Conservation (phyloP, 1,284 basidiomycete species). For the Boletellus dicymbophilus region DNA sequence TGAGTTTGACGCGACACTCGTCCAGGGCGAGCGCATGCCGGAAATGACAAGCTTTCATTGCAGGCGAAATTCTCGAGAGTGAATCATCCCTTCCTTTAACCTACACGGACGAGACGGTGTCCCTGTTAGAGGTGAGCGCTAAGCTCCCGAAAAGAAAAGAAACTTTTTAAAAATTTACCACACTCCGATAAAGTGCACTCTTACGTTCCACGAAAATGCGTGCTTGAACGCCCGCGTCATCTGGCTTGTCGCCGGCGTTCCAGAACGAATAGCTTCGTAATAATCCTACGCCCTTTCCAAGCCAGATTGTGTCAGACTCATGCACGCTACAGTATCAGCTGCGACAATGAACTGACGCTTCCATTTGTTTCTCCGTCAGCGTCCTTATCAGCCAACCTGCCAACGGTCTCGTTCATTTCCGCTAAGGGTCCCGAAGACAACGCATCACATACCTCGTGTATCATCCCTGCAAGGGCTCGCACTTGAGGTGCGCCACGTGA, state of each 20-base stretch:
- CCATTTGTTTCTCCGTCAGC: no score
- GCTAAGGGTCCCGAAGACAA: no score
- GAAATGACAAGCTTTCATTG: constrained; percentile 35
- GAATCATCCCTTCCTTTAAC: constrained; percentile 24
- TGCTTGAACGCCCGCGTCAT: constrained; percentile 34
- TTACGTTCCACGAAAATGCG: constrained; percentile 33
- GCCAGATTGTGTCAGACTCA: neutral
- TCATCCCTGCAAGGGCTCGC: no score
- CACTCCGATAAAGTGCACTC: constrained; percentile 41
- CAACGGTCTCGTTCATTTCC: no score
- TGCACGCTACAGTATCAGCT: no score
- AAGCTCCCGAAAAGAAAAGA: neutral
- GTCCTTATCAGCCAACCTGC: no score
- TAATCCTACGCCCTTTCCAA: no score
- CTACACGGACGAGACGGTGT: constrained; percentile 43
- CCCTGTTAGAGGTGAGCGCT: constrained; percentile 31
- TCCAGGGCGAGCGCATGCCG: constrained; percentile 45
- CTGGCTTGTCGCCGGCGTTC: constrained; percentile 14
- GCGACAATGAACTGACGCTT: no score
- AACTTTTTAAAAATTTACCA: constrained; percentile 36
- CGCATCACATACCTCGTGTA: no score
- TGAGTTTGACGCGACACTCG: constrained; percentile 42
- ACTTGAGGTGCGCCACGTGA: no score
- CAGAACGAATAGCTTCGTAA: no score
- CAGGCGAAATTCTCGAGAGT: constrained; percentile 24